Base-by-base conservation (phyloP, 2,329 filamentous ascomycete species). In the Colletotrichum falcatum region DNA sequence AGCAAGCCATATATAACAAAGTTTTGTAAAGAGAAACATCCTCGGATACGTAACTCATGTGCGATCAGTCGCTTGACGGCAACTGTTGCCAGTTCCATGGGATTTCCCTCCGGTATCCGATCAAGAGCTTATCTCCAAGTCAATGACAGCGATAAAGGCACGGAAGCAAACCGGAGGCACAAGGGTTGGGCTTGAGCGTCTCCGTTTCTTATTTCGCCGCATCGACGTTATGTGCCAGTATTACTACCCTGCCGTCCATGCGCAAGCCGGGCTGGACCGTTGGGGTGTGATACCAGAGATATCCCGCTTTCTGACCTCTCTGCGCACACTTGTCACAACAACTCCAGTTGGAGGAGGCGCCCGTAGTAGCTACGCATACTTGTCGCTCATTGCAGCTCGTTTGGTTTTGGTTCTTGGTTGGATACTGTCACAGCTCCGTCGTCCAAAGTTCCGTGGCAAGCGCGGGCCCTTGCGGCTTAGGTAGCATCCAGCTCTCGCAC, bases 381-480 rank as follows among this genome's bases (percentile, higher is more conserved):
- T 44, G 2, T 20, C 9, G 39, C 11, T 33, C 28, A 11, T 35
- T 26, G 26, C 58, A 61, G 23, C 23, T 37, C n/a, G 12, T 23
- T 56, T 23, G 9, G n/a, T 33, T 48, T 8, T 42, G 51, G 18
- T 11, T 42, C 26, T 14, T 23, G 4, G 26, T 14, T 11, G 7
- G 5, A 46, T 12, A n/a, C 35, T 20, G 26, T 42, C 30, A 46
- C 26, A 26, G 18, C 16, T 55, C 26, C n/a, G 37, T 60, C 44
- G 28, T 30, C 30, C 46, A 51, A 54, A 54, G 33, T 26, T 48
- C 8, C 28, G 20, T n/a, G 42, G 42, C 42, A 23, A 46, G 1
- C 42, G 28, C 66, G 54, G 54, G 54, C 33, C 54, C 66, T 66
- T 61, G 39, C 66, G 35, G 49, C 44, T 33, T 55, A 35, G n/a